Conservation (phyloP, 495 filamentous ascomycete species). For the Neurospora sp. region DNA sequence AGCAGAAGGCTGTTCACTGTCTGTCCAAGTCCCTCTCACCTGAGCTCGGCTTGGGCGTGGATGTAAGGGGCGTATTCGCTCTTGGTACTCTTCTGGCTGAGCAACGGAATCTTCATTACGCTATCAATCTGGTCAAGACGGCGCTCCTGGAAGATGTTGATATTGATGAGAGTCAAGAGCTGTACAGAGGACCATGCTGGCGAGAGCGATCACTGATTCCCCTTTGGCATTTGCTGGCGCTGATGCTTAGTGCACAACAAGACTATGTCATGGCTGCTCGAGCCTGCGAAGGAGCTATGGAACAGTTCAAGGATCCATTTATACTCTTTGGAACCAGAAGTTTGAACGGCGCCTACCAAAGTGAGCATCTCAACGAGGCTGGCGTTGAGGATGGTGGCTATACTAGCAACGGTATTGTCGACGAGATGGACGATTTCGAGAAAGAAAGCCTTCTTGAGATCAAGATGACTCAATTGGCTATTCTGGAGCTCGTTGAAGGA, state of each 20-base stretch:
- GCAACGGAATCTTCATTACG: slow-evolving; percentile 61
- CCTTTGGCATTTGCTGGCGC: slow-evolving; percentile 76
- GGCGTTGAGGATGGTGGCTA: slow-evolving; percentile 1
- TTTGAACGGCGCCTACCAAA: slow-evolving; percentile 36
- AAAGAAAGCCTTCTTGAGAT: slow-evolving; percentile 76
- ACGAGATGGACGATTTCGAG: slow-evolving; percentile 65
- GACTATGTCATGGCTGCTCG: slow-evolving; percentile 71
- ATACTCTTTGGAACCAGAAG: slow-evolving; percentile 43
- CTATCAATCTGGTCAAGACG: slow-evolving; percentile 65
- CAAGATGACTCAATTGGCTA: slow-evolving; percentile 85
- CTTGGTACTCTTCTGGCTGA: slow-evolving; percentile 74
- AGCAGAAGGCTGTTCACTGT: slow-evolving; percentile 60
- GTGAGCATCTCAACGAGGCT: slow-evolving; percentile 44
- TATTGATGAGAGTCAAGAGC: slow-evolving; percentile 20
- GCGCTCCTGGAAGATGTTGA: slow-evolving; percentile 36
- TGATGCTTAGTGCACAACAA: slow-evolving; percentile 76
- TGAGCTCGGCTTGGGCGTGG: slow-evolving; percentile 47
- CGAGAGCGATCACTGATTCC: slow-evolving; percentile 51
- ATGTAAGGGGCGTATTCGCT: slow-evolving; percentile 65
- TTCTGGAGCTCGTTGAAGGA: slow-evolving; percentile 74
- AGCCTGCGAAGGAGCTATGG: slow-evolving; percentile 81
- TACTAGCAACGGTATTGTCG: slow-evolving; percentile 43
- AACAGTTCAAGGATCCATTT: slow-evolving; percentile 60
- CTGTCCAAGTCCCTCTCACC: slow-evolving; percentile 61
- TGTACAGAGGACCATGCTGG: slow-evolving; percentile 32